phyloP scores from a whole-genome alignment of 768 basidiomycete species.

The Phaffia australis region DNA sequence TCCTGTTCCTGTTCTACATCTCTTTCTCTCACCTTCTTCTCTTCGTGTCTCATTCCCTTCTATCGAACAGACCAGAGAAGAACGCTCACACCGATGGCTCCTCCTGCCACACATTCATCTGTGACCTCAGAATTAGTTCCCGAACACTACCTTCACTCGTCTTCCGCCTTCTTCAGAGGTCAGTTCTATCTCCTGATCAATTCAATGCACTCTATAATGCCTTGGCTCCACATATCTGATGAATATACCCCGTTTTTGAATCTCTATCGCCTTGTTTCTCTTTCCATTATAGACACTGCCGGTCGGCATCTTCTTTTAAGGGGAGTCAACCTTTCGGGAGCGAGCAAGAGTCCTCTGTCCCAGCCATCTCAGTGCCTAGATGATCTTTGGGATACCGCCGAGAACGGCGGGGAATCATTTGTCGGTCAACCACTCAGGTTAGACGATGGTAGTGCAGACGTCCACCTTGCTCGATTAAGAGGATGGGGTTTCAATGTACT shows the following conservation, averaged over 20 bases:
- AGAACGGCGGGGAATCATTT: slow-evolving; percentile 55
- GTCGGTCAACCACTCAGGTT: slow-evolving; percentile 66
- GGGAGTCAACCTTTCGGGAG: slow-evolving; percentile 88
- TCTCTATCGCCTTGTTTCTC: background rate
- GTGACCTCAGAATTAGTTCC: slow-evolving; percentile 47
- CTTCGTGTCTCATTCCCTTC: background rate
- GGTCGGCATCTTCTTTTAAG: slow-evolving; percentile 52
- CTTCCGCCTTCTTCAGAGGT: slow-evolving; percentile 34
- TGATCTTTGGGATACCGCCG: slow-evolving; percentile 71
- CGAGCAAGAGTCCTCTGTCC: slow-evolving; percentile 69
- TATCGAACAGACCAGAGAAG: no score
- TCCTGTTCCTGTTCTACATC: background rate
- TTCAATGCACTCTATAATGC: background rate
- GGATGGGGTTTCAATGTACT: slow-evolving; percentile 92
- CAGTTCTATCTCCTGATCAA: slow-evolving; percentile 27
- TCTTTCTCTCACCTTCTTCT: background rate
- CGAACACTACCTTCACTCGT: slow-evolving; percentile 45
- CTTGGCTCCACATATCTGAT: background rate
- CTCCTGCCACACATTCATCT: slow-evolving; percentile 50
- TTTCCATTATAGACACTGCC: slow-evolving; percentile 8
- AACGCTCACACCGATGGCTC: slow-evolving; percentile 42
- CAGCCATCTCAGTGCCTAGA: slow-evolving; percentile 58
- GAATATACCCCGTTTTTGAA: background rate
- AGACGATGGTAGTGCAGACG: slow-evolving; percentile 50
- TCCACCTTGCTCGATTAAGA: slow-evolving; percentile 69